Evolutionary conservation across 495 filamentous ascomycete species (phyloP).

Genomic region (Articulospora tetracladia): DNA sequence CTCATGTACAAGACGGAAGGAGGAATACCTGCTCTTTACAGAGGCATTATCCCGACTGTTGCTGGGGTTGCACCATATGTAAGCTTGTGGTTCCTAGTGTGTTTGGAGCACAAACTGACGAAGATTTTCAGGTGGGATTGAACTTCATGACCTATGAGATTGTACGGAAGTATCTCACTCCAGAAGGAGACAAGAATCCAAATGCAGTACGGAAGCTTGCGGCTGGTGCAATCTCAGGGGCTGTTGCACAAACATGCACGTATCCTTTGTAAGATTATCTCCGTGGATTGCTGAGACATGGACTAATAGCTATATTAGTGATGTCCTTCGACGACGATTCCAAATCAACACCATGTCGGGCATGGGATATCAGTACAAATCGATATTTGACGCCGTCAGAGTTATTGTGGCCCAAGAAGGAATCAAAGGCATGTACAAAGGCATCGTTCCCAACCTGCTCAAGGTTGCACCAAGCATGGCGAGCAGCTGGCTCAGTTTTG

Average conservation of each 20-base stretch:
- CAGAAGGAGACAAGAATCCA: slow-evolving; percentile 84
- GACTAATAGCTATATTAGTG: slow-evolving; percentile 44
- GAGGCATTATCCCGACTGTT: slow-evolving; percentile 89
- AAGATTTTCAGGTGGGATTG: slow-evolving; percentile 68
- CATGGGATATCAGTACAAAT: slow-evolving; percentile 95
- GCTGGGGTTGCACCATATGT: slow-evolving; percentile 96
- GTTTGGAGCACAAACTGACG: neutral
- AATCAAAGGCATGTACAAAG: slow-evolving; percentile 35
- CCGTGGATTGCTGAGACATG: neutral
- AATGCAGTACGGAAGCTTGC: slow-evolving; percentile 72
- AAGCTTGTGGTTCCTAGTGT: slow-evolving; percentile 16
- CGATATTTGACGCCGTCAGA: slow-evolving; percentile 76
- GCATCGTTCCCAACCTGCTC: slow-evolving; percentile 75
- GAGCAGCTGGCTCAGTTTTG: slow-evolving; percentile 95
- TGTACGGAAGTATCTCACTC: slow-evolving; percentile 77
- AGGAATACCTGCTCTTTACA: slow-evolving; percentile 76
- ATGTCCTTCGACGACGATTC: slow-evolving; percentile 92
- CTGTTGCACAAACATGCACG: slow-evolving; percentile 94
- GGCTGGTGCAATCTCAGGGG: slow-evolving; percentile 91
- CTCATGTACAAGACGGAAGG: slow-evolving; percentile 90
- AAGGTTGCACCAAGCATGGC: slow-evolving; percentile 99
- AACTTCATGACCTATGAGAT: slow-evolving; percentile 99
- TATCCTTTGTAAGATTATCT: slow-evolving; percentile 80
- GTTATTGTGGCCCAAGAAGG: slow-evolving; percentile 81
- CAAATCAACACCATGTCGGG: slow-evolving; percentile 99